Percentiles rank a stretch among this genome's conserved stretches.
Conservation (phyloP, 2,329 filamentous ascomycete genomes). For the Hymenoscyphus repandus region DNA sequence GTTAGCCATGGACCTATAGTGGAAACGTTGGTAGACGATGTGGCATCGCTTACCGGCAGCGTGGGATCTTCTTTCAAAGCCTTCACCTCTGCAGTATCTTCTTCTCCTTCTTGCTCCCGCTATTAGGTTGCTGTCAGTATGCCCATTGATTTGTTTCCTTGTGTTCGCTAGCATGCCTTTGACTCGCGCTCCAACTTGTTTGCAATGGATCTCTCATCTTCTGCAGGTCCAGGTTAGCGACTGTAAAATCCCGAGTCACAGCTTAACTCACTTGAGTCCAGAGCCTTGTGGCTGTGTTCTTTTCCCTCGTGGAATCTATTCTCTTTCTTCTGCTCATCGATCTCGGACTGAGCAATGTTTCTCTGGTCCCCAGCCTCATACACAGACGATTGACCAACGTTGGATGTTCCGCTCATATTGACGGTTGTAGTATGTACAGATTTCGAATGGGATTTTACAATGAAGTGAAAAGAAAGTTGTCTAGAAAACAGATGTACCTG, state of each 20-base stretch:
- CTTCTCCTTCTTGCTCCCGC: slow-evolving; percentile 42
- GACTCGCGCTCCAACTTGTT: slow-evolving; percentile 64
- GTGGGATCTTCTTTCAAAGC: slow-evolving; percentile 47
- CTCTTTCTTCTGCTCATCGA: slow-evolving; percentile 42
- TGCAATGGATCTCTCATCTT: slow-evolving; percentile 67
- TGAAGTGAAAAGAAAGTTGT: too few relatives aligned
- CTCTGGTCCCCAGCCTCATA: slow-evolving; percentile 78
- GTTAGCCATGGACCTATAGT: not conserved
- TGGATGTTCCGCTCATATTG: slow-evolving; percentile 22
- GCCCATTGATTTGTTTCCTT: slow-evolving; percentile 5
- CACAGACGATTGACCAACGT: slow-evolving; percentile 57
- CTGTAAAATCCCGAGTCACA: not conserved
- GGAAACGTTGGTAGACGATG: not conserved
- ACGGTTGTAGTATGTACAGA: not conserved
- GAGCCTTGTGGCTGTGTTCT: slow-evolving; percentile 59
- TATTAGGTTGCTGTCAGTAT: slow-evolving; percentile 18
- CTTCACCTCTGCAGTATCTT: slow-evolving; percentile 27
- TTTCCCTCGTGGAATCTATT: slow-evolving; percentile 69
- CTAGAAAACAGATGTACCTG: too few relatives aligned
- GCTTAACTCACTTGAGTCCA: slow-evolving; percentile 61
- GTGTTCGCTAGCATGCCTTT: slow-evolving; percentile 30
- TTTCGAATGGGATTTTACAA: too few relatives aligned
- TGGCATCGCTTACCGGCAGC: slow-evolving; percentile 40
- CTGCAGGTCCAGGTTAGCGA: slow-evolving; percentile 34
- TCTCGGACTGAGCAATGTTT: slow-evolving; percentile 50